A percentile compares a stretch with the other conserved stretches of the same genome.
Evolutionary conservation across 148 eudicot genomes (phyloP).

Genomic region (Vaccinium darrowii): DNA sequence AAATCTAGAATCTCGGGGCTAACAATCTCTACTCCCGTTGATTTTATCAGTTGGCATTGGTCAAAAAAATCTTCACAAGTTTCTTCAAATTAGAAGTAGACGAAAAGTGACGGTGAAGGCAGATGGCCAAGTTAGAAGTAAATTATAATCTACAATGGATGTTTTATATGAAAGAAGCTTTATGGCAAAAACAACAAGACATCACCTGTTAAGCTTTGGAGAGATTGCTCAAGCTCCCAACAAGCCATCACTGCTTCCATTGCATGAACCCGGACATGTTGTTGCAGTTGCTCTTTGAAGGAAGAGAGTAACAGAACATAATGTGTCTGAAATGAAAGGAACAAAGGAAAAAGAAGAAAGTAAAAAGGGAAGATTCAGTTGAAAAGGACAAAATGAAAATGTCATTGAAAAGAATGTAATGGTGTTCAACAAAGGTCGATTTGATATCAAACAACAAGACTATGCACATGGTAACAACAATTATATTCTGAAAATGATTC

Average conservation of each 20-base stretch:
- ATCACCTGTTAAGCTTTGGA: constrained; percentile 92
- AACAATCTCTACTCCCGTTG: not conserved
- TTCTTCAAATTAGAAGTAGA: not conserved
- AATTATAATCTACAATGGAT: not conserved
- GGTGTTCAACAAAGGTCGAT: not conserved
- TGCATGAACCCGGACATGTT: constrained; percentile 97
- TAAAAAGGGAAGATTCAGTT: not conserved
- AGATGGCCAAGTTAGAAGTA: not conserved
- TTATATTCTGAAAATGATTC: not conserved
- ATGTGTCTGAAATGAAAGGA: constrained; percentile 58
- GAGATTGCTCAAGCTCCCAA: constrained; percentile 97
- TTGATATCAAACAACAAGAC: not conserved
- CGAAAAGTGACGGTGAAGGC: not conserved
- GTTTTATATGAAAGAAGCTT: not conserved
- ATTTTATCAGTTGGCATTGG: too few relatives aligned
- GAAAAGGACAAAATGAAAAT: not conserved
- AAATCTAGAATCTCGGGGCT: too few relatives aligned
- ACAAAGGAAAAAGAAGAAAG: not conserved
- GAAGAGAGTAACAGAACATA: constrained; percentile 85
- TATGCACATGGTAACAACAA: not conserved
- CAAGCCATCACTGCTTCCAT: constrained; percentile 99
- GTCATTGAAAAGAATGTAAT: not conserved
- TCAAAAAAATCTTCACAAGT: not conserved
- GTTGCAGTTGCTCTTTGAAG: constrained; percentile 92
- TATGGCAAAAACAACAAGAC: not conserved